Base-by-base conservation (phyloP, 1,139 yeast species). In the Debaryomyces sp. region DNA sequence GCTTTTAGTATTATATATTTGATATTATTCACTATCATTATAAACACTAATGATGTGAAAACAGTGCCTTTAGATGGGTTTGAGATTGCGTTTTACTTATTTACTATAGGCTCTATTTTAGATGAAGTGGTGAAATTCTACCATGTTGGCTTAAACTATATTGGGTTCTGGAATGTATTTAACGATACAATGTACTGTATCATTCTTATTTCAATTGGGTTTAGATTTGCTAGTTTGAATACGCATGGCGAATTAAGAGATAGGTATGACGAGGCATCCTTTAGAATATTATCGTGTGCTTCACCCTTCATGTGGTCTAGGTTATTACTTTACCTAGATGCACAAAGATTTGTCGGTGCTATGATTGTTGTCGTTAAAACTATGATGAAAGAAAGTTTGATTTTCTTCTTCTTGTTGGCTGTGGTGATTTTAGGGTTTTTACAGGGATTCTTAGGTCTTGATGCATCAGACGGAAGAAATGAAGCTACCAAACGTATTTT, bases 241-340 rank as follows among this genome's bases (percentile, higher is more conserved):
- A 22, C 57, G 47, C 49, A 47, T 10, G 70, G 69, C 7, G 54
- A 62, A 23, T 60, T 63, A 35, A 63, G 69, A 44, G 75, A 73
- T 33, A 58, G 63, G 24, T 78, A 83, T 59, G 90, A 87, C 61
- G 80, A 81, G 51, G 75, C 86, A 4, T 82, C 95, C 0, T 89
- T 84, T 65, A 73, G 95, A 54, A 64, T 89, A 3, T 70, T 90
- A 47, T 85, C 96, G 0, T 78, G 94, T 61, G 91, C 89, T 12
- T 88, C 96, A 2, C 97, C 97, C 1, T 74, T 90, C 56, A 85
- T 90, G 80, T 90, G 96, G 96, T 81, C 89, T 5, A 76, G 97
- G 50, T 70, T 90, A 50, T 71, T 90, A 48, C 73, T 90, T 41
- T 89, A 77, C 66, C 77, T 89, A 60, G 97, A 90, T 63, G 87